phyloP scores from a whole-genome alignment of 441 rosid genomes.

The Jatropha podagrica region DNA sequence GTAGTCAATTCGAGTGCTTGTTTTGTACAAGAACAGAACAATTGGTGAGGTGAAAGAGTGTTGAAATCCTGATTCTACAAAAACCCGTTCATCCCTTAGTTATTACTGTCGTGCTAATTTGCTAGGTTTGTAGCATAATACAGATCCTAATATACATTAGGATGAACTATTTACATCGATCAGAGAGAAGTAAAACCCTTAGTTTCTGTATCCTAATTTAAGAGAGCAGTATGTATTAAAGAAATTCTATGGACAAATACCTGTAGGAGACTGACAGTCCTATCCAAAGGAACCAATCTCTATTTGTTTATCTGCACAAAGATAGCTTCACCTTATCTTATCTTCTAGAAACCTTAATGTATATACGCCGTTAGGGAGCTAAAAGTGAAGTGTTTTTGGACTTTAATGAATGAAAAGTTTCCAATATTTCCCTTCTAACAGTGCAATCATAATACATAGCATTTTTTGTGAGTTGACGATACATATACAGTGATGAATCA shows the following conservation, averaged over 20 bases:
- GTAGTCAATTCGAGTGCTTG: too few relatives aligned
- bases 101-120: too few relatives aligned
- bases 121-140: too few relatives aligned
- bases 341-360: conserved; percentile 14
- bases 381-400: background rate
- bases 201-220: background rate
- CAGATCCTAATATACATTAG: too few relatives aligned
- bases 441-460: background rate
- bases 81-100: too few relatives aligned
- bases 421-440: background rate
- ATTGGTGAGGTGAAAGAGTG: too few relatives aligned
- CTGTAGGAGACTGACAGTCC: background rate
- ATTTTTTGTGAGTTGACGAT: background rate
- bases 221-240: background rate
- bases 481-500: background rate
- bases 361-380: background rate
- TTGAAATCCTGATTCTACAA: too few relatives aligned
- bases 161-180: background rate
- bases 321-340: background rate
- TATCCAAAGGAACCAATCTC: background rate
- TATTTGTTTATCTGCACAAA: background rate
- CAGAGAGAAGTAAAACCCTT: background rate
- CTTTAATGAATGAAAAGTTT: background rate
- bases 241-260: background rate
- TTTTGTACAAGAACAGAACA: too few relatives aligned